phyloP scores from a whole-genome alignment of 805 yeast species.

The Nematodospora valgi region DNA sequence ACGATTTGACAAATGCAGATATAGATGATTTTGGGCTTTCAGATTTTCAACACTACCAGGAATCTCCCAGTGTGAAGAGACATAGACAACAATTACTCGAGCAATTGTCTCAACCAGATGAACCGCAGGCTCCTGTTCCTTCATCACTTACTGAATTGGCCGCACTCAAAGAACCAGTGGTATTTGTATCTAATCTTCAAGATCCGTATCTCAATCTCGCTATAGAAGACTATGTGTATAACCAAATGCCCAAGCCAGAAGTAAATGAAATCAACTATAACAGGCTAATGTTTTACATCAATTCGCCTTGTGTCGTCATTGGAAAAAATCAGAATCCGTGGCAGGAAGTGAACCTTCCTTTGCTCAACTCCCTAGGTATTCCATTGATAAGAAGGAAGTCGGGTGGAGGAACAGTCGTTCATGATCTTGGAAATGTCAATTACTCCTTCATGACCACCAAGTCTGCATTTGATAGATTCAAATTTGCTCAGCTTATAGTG shows the following conservation, averaged over 20 bases:
- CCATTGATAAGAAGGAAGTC: slow-evolving; percentile 76
- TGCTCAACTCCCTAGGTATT: slow-evolving; percentile 46
- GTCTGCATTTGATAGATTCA: slow-evolving; percentile 57
- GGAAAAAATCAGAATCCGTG: slow-evolving; percentile 97
- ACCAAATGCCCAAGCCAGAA: slow-evolving; percentile 48
- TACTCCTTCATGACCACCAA: slow-evolving; percentile 76
- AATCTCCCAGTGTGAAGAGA: slow-evolving; percentile 26
- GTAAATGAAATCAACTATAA: slow-evolving; percentile 27
- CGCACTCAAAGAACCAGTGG: slow-evolving; percentile 37
- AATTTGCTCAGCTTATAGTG: slow-evolving; percentile 47
- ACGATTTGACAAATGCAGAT: slow-evolving; percentile 32
- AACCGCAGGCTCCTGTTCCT: background rate
- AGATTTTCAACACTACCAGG: slow-evolving; percentile 39
- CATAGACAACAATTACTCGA: slow-evolving; percentile 8
- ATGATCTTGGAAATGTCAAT: slow-evolving; percentile 85
- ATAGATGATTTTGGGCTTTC: slow-evolving; percentile 33
- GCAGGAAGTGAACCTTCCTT: slow-evolving; percentile 70
- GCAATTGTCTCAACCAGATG: background rate
- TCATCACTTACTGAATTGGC: background rate
- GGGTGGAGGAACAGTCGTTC: slow-evolving; percentile 98
- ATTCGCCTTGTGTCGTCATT: slow-evolving; percentile 82
- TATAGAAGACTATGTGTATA: slow-evolving; percentile 74
- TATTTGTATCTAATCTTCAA: slow-evolving; percentile 53
- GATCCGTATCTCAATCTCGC: slow-evolving; percentile 80
- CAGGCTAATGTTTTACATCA: slow-evolving; percentile 69